These are phyloP conservation scores for Moringa oleifera DNA, from an alignment of 345 rosid genomes.

Conservation along the genomic window DNA sequence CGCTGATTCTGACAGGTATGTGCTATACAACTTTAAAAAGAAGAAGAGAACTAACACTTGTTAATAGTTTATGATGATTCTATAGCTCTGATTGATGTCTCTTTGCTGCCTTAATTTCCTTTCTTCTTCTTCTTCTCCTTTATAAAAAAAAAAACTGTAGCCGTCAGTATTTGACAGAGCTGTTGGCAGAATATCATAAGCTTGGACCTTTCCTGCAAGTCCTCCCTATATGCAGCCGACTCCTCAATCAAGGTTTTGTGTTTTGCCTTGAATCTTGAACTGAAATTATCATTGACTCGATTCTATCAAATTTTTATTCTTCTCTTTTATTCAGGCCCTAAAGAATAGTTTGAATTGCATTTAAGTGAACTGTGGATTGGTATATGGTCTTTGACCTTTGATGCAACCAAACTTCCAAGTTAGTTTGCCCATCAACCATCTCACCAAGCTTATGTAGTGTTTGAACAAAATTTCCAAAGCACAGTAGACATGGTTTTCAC, in stretches of 20 bases:
- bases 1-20: slow-evolving; percentile 65
- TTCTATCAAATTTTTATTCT: too few relatives aligned
- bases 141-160: too few relatives aligned
- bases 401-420: too few relatives aligned
- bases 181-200: slow-evolving; percentile 93
- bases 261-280: slow-evolving; percentile 9
- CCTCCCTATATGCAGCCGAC: slow-evolving; percentile 84
- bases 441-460: too few relatives aligned
- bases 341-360: slow-evolving; percentile 24
- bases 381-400: background rate
- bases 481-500: background rate
- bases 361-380: background rate
- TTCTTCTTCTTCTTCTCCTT: background rate
- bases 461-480: background rate
- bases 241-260: slow-evolving; percentile 78
- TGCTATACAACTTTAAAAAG: background rate
- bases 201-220: slow-evolving; percentile 89
- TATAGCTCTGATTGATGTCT: slow-evolving; percentile 1
- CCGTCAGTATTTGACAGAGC: slow-evolving; percentile 89
- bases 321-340: background rate
- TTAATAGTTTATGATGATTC: background rate
- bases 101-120: background rate
- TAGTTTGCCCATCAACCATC: too few relatives aligned
- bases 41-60: too few relatives aligned
- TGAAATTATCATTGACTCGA: background rate